phyloP scores from a whole-genome alignment of 441 rosid genomes.

The Viola pubescens region DNA sequence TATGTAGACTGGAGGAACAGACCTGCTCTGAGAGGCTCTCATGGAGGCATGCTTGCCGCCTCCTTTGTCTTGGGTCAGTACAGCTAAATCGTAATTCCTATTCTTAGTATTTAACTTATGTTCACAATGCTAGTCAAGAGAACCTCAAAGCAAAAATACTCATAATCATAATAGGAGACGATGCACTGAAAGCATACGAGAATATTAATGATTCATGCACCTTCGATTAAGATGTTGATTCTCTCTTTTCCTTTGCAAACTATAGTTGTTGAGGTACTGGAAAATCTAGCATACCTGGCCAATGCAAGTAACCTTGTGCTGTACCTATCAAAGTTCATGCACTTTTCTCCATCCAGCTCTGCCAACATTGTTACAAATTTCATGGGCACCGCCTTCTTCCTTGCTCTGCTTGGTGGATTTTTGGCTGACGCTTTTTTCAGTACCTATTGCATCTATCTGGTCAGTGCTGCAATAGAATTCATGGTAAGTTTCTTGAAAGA shows the following conservation, averaged over 20 bases:
- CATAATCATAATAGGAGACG: too few relatives aligned
- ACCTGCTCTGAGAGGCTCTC: constrained; percentile 53
- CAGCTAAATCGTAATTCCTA: not conserved
- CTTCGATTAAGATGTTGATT: too few relatives aligned
- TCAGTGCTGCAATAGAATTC: constrained; percentile 59
- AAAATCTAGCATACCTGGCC: constrained; percentile 78
- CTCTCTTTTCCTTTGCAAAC: not conserved
- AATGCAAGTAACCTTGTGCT: constrained; percentile 86
- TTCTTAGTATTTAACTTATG: not conserved
- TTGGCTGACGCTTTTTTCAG: constrained; percentile 63
- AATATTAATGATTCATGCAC: too few relatives aligned
- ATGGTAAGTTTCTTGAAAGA: constrained; percentile 31
- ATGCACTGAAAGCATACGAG: too few relatives aligned
- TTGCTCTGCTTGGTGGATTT: constrained; percentile 76
- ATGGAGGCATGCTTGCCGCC: constrained; percentile 83
- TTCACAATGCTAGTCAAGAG: not conserved
- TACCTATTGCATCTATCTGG: constrained; percentile 56
- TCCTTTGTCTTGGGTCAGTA: constrained; percentile 68
- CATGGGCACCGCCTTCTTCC: constrained; percentile 85
- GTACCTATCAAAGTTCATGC: constrained; percentile 62
- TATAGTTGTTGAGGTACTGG: constrained; percentile 65
- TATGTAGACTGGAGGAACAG: constrained; percentile 68
- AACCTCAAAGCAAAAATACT: too few relatives aligned
- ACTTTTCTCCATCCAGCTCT: constrained; percentile 60
- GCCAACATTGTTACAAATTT: constrained; percentile 74